Evolutionary conservation across 768 basidiomycete species (phyloP).

Genomic region (Amanita fuliginea): DNA sequence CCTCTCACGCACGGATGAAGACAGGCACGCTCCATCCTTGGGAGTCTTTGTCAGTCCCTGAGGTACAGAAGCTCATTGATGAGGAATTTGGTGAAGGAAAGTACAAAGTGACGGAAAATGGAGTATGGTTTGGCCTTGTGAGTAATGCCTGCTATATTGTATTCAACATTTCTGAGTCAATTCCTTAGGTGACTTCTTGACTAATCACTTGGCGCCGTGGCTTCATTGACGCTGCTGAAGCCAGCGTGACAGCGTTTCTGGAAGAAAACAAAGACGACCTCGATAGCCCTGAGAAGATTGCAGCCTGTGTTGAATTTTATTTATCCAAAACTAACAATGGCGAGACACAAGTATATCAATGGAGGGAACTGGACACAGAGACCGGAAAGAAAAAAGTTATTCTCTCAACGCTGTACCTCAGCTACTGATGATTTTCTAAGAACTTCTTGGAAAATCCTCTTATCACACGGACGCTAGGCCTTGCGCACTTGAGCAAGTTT

Average conservation of each 20-base stretch:
- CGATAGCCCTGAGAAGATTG: neutral
- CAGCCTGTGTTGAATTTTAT: neutral
- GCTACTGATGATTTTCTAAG: neutral
- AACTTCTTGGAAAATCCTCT: neutral
- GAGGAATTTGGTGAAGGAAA: neutral
- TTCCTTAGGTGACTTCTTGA: neutral
- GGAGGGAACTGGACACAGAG: neutral
- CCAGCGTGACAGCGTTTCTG: neutral
- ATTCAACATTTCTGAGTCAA: neutral
- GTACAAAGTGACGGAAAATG: neutral
- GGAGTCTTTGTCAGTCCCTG: neutral
- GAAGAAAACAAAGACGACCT: neutral
- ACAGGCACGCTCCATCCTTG: neutral
- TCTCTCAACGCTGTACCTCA: neutral
- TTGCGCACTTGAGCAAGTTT: neutral
- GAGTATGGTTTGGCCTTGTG: neutral
- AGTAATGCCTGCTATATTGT: neutral
- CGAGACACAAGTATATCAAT: neutral
- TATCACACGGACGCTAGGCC: neutral
- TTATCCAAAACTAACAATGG: neutral
- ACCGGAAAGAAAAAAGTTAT: neutral
- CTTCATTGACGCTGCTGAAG: neutral
- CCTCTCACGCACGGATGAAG: neutral
- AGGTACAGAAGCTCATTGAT: neutral
- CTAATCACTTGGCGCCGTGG: neutral